Evolutionary conservation across 495 filamentous ascomycete species (phyloP).

Genomic region (Cenococcum geophilum): DNA sequence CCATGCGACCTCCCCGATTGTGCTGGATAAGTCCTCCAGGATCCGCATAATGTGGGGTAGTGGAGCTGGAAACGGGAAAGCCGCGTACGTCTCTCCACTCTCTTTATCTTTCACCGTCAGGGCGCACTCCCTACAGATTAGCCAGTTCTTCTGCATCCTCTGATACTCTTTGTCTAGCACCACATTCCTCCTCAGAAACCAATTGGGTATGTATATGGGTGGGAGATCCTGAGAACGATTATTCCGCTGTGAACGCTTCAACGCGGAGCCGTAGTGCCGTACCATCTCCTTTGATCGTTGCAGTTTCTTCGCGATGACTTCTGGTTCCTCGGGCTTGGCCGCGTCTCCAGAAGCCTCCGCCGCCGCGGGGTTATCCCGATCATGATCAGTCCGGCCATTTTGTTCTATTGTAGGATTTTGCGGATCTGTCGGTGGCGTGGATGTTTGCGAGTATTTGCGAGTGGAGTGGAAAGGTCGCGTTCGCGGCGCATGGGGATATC

Average conservation of each 20-base stretch:
- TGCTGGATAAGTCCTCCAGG: neutral
- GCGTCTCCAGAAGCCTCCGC: conserved; percentile 10
- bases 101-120: conserved; percentile 10
- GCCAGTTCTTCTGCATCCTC: neutral
- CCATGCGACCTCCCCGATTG: too few species aligned
- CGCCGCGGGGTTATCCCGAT: conserved; percentile 6
- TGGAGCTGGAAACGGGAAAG: conserved; percentile 11
- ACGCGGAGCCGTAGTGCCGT: conserved; percentile 24
- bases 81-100: conserved; percentile 8
- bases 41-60: conserved; percentile 12
- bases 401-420: conserved; percentile 11
- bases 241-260: conserved; percentile 21
- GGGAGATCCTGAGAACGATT: conserved; percentile 26
- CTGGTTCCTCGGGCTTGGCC: conserved; percentile 15
- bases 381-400: conserved; percentile 10
- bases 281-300: conserved; percentile 26
- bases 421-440: conserved; percentile 25
- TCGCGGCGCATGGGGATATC: conserved; percentile 22
- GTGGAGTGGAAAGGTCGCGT: conserved; percentile 30
- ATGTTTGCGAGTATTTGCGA: conserved; percentile 8
- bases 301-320: conserved; percentile 25
- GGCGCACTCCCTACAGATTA: neutral
- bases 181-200: conserved; percentile 42
- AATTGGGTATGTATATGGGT: conserved; percentile 36
- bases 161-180: conserved; percentile 30